Evolutionary conservation across 352 stramenopile species (phyloP).

Genomic region (Phytophthora melonis): DNA sequence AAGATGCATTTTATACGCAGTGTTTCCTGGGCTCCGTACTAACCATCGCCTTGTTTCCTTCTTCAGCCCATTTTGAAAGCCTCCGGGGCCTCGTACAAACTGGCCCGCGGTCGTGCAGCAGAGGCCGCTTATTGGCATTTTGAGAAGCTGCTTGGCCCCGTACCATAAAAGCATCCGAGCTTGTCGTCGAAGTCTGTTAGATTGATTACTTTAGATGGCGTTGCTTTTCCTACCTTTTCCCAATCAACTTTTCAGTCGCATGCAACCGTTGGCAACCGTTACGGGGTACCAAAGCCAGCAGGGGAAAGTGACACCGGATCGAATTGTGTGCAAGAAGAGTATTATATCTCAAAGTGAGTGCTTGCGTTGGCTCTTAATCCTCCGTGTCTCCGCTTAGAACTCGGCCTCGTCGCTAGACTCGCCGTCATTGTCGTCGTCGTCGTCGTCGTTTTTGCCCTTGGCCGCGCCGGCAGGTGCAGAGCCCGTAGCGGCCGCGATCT

Average conservation of each 20-base stretch:
- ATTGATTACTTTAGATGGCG: neutral
- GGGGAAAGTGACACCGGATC: conserved; percentile 8
- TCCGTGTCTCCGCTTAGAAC: conserved; percentile 60
- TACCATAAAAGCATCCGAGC: conserved; percentile 15
- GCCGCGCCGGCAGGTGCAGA: conserved; percentile 17
- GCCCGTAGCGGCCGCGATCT: conserved; percentile 42
- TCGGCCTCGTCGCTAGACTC: conserved; percentile 87
- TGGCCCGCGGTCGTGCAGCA: conserved; percentile 61
- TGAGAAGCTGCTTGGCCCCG: conserved; percentile 35
- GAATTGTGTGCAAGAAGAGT: conserved; percentile 7
- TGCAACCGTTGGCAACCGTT: conserved; percentile 7
- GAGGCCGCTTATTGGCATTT: conserved; percentile 65
- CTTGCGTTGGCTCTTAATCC: neutral
- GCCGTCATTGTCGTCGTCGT: conserved; percentile 65
- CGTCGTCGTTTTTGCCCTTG: conserved; percentile 2
- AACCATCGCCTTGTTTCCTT: conserved; percentile 1
- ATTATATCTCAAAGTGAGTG: conserved; percentile 28
- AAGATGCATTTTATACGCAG: neutral
- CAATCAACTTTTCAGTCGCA: neutral
- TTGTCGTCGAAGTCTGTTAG: neutral
- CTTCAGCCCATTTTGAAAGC: conserved; percentile 57
- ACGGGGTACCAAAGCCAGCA: neutral
- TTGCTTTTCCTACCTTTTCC: neutral
- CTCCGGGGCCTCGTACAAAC: conserved; percentile 66
- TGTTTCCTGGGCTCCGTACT: neutral